Conservation (phyloP, 768 basidiomycete species). For the Suillus subalutaceus region DNA sequence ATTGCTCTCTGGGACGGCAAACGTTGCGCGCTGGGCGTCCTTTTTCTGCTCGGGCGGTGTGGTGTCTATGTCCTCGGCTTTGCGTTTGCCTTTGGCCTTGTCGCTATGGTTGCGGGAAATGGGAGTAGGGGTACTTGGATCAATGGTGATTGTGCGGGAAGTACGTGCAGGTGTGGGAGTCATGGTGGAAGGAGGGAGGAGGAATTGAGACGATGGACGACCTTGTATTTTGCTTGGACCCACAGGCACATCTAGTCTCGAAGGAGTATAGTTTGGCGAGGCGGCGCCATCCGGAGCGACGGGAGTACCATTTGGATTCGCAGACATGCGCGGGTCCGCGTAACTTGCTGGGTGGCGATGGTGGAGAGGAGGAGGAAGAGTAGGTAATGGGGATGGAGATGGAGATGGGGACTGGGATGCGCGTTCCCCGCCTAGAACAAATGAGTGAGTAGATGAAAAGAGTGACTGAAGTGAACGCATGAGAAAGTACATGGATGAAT, state of each 20-base stretch:
- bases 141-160: constrained; percentile 18
- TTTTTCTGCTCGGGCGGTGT: constrained; percentile 68
- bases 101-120: constrained; percentile 35
- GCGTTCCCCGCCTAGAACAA: constrained; percentile 7
- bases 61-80: constrained; percentile 71
- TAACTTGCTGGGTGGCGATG: neutral
- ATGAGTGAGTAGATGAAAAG: constrained; percentile 2
- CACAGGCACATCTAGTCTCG: constrained; percentile 23
- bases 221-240: constrained; percentile 13
- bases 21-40: constrained; percentile 56
- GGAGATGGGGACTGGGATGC: neutral
- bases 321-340: constrained; percentile 3
- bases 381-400: neutral
- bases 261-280: constrained; percentile 19
- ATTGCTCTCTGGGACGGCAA: constrained; percentile 56
- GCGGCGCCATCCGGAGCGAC: constrained; percentile 17
- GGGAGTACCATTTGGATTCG: constrained; percentile 14
- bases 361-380: neutral
- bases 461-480: neutral
- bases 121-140: constrained; percentile 38
- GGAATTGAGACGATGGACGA: constrained; percentile 12
- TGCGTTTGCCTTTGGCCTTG: constrained; percentile 62
- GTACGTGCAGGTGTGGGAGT: constrained; percentile 22
- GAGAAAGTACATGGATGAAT: neutral
- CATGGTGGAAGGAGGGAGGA: constrained; percentile 21